These are phyloP conservation scores for Neolecta irregularis DNA, from an alignment of 1,139 yeast genomes.

Conservation along the genomic window DNA sequence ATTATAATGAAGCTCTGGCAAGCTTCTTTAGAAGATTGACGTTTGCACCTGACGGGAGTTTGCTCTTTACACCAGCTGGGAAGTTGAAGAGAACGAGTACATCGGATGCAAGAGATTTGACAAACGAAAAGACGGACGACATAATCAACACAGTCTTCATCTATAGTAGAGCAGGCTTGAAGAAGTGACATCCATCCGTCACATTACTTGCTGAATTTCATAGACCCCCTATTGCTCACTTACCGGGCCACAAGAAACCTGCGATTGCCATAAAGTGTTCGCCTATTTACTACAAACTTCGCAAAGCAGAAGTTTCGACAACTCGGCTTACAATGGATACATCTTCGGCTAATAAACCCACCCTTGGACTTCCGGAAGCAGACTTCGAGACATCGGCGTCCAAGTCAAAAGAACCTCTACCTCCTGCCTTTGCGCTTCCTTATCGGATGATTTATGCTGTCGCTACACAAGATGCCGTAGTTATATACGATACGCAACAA, in stretches of 20 bases:
- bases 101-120: neutral
- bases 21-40: slow-evolving; percentile 75
- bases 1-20: slow-evolving; percentile 74
- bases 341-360: slow-evolving; percentile 5
- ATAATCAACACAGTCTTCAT: slow-evolving; percentile 55
- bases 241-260: slow-evolving; percentile 71
- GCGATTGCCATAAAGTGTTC: slow-evolving; percentile 70
- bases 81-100: slow-evolving; percentile 28
- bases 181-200: slow-evolving; percentile 21
- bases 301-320: slow-evolving; percentile 15
- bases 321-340: neutral
- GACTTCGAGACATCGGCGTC: slow-evolving; percentile 4
- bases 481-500: slow-evolving; percentile 65
- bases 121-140: no score
- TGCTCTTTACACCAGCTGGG: slow-evolving; percentile 75
- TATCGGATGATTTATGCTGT: slow-evolving; percentile 81
- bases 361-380: slow-evolving; percentile 4
- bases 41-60: slow-evolving; percentile 79
- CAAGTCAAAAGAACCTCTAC: neutral
- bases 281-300: slow-evolving; percentile 42
- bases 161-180: slow-evolving; percentile 54
- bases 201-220: neutral
- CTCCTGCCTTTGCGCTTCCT: slow-evolving; percentile 39
- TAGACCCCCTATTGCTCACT: slow-evolving; percentile 50
- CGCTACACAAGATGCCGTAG: slow-evolving; percentile 79